Percentiles rank a stretch among this genome's conserved stretches.
Conservation (phyloP, 2,329 filamentous ascomycete species). For the Alternaria sp. region DNA sequence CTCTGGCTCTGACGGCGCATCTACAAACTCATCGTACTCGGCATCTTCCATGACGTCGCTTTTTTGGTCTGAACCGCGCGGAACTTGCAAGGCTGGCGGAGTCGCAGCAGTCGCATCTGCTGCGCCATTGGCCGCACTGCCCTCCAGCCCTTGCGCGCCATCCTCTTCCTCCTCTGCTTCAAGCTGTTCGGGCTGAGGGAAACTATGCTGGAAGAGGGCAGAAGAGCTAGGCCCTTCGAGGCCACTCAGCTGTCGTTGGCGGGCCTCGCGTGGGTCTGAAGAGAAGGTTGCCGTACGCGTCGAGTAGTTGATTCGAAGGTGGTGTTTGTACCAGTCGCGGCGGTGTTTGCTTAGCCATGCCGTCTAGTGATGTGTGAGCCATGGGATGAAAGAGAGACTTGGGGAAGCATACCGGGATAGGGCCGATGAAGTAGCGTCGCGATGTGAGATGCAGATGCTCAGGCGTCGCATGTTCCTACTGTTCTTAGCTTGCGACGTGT, state of each 20-base stretch:
- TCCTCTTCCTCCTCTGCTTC: slow-evolving; percentile 43
- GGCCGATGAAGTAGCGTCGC: slow-evolving; percentile 70
- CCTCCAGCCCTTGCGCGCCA: slow-evolving; percentile 18
- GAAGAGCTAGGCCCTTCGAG: slow-evolving; percentile 53
- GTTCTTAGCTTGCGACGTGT: slow-evolving; percentile 20
- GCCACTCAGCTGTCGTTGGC: slow-evolving; percentile 55
- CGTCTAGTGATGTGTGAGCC: slow-evolving; percentile 49
- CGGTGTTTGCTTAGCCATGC: slow-evolving; percentile 70
- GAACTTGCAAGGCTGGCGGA: slow-evolving; percentile 43
- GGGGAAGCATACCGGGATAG: slow-evolving; percentile 60
- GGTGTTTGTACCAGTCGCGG: slow-evolving; percentile 68
- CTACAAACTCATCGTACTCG: slow-evolving; percentile 29
- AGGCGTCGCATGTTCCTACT: slow-evolving; percentile 66
- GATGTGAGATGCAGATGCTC: slow-evolving; percentile 69
- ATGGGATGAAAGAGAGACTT: slow-evolving; percentile 2
- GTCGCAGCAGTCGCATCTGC: slow-evolving; percentile 31
- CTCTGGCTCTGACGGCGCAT: slow-evolving; percentile 47
- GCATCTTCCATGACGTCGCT: slow-evolving; percentile 25
- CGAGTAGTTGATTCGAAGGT: slow-evolving; percentile 56
- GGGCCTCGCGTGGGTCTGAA: slow-evolving; percentile 56
- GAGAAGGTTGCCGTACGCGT: slow-evolving; percentile 61
- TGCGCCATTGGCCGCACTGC: slow-evolving; percentile 25
- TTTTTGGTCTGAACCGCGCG: slow-evolving; percentile 39
- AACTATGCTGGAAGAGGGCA: slow-evolving; percentile 52
- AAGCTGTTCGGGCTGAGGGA: slow-evolving; percentile 53